Evolutionary conservation across 169 alveolate species (phyloP).

Genomic region (Plasmodium blacklocki): DNA sequence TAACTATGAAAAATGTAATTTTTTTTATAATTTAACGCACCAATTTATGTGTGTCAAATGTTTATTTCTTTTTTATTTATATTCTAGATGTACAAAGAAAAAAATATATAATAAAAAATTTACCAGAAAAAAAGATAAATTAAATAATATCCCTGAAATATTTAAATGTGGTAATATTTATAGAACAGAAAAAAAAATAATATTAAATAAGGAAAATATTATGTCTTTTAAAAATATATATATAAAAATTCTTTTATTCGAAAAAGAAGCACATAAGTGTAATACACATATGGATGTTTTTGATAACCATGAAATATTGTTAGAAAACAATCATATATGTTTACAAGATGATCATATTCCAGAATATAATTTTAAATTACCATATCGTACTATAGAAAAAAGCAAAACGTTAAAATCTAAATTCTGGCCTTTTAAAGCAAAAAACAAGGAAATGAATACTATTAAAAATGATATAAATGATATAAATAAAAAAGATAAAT

Average conservation of each 20-base stretch:
- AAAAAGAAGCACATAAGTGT: conserved; percentile 25
- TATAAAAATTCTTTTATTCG: conserved; percentile 64
- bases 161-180: neutral
- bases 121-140: neutral
- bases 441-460: neutral
- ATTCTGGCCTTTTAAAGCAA: conserved; percentile 13
- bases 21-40: conserved; percentile 63
- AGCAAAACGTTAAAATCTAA: neutral
- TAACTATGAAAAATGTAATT: conserved; percentile 33
- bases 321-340: conserved; percentile 33
- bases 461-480: neutral
- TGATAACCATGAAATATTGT: conserved; percentile 30
- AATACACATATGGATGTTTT: conserved; percentile 5
- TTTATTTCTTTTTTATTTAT: conserved; percentile 60
- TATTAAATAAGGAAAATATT: neutral
- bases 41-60: conserved; percentile 72
- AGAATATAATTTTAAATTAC: conserved; percentile 43
- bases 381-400: conserved; percentile 19
- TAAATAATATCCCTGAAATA: neutral
- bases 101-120: neutral
- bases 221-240: conserved; percentile 19
- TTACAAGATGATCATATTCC: conserved; percentile 32
- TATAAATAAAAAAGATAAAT: neutral
- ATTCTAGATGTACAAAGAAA: conserved; percentile 33
- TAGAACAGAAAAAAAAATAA: neutral